These are phyloP conservation scores for Cercis canadensis DNA, from an alignment of 306 rosid genomes.

Conservation along the genomic window DNA sequence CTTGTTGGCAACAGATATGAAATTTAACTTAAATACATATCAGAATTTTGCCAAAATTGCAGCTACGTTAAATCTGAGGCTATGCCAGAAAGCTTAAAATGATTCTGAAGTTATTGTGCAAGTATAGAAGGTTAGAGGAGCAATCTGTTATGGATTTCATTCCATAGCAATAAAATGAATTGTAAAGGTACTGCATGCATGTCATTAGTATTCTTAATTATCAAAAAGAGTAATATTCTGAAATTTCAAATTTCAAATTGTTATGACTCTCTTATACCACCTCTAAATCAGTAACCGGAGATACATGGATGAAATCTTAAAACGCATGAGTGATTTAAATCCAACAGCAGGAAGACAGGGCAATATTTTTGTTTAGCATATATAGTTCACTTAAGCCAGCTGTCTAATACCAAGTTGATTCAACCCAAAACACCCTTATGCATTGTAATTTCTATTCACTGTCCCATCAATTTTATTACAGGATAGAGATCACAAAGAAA, in stretches of 20 bases:
- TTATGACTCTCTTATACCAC: no score
- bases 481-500: no score
- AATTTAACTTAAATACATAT: constrained; percentile 5
- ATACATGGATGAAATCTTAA: no score
- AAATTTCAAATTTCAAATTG: no score
- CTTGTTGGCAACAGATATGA: background rate
- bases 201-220: no score
- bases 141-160: background rate
- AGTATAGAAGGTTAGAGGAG: constrained; percentile 1
- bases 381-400: no score
- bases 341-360: no score
- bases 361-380: background rate
- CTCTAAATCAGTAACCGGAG: no score
- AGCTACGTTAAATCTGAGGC: background rate
- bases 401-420: background rate
- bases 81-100: constrained; percentile 3
- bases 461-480: no score
- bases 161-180: background rate
- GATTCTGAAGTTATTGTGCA: background rate
- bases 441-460: background rate
- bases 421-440: background rate
- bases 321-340: no score
- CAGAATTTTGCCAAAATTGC: constrained; percentile 5
- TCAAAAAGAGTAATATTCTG: no score
- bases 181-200: background rate